Evolutionary conservation across 2,329 filamentous ascomycete genomes (phyloP), one percentile per base, ranked within the genome.

Genomic region (Cordyceps fumosorosea): DNA sequence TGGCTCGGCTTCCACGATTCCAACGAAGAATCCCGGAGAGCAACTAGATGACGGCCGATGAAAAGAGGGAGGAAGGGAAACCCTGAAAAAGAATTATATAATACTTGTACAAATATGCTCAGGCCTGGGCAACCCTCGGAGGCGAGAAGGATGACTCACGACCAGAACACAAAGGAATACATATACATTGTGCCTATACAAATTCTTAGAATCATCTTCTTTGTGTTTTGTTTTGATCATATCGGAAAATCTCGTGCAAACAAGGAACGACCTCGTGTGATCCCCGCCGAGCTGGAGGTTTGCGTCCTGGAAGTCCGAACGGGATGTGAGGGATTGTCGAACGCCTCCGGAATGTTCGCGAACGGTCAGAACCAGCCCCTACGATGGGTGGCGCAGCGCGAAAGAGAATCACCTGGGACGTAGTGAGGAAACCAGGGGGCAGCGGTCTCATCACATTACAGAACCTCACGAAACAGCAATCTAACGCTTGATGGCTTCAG

Each of bases 1-100:
- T 79, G 93, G 67, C 76, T 95, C 65, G 91, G 90, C 0, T 89
- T 93, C 71, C 82, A 81, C 67, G 78, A 73, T 64, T 63, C 63
- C 47, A 70, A 68, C 22, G 67, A 68, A n/a, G 66, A 60, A 22
- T 62, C 64, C 51, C 65, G 64, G 59, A 68, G 62, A 53, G 61
- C 62, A 52, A 63, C 66, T 55, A 69, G 69, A 65, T 73, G 65
- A 74, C 62, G 40, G 59, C 24, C 32, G 57, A 44, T 26, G 37
- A 5, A 5, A 12, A 5, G 32, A 29, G 16, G 18, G 14, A 16
- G 14, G 44, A 37, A 57, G 16, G n/a, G 53, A 5, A 62, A 24
- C 26, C 26, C 26, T 29, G n/a, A 37, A 18, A 26, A 44, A 40
- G 29, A 24, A 24, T 34, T 12, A 51, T 37, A 37, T n/a, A 60